Base-by-base conservation (phyloP, 148 eudicot genomes). In the Heliamphora exappendiculata region DNA sequence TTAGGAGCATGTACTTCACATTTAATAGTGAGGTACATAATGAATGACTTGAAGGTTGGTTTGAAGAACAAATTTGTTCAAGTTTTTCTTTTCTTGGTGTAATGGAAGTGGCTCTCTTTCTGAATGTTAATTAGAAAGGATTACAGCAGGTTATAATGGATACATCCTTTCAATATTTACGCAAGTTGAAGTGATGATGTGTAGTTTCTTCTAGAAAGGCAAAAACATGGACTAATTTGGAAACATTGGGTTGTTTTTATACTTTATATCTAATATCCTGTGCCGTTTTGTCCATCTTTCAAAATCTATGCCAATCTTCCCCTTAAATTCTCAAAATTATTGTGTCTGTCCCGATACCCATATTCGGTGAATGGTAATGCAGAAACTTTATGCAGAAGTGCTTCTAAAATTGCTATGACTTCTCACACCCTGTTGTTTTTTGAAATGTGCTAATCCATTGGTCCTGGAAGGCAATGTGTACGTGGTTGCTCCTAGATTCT, bases 341-440 rank as follows among this genome's bases (percentile, higher is more conserved):
- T 22, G 20, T 20, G 17, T 39, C 55, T 24, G 36, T 26, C 20
- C 51, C 37, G 45, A 24, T 69, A 28, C 34, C 55, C 54, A 42
- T 44, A 42, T 68, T 68, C 26, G 54, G 54, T 69, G 11, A 16
- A 69, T 69, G 36, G 45, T 14, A 20, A 26, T 45, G 53, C 22
- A 26, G 20, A 42, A 44, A 69, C 49, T 69, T 3, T 42, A 14
- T 12, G 53, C 26, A 16, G 2, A 44, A 26, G 14, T 44, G 53
- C 72, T 42, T 44, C 9, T 24, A 17, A 39, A 44, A 69, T 28
- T 69, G 73, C 50, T 45, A 44, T 28, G 73, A 34, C 72, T 68
- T 68, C 33, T 42, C 33, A 68, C 36, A 17, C 7, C 36, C 44
- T 42, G 19, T 64, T 13, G 2, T 34, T 41, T 63, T 33, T 36